These are phyloP conservation scores for Candida vaughaniae DNA, from an alignment of 805 yeast genomes.

Conservation along the genomic window DNA sequence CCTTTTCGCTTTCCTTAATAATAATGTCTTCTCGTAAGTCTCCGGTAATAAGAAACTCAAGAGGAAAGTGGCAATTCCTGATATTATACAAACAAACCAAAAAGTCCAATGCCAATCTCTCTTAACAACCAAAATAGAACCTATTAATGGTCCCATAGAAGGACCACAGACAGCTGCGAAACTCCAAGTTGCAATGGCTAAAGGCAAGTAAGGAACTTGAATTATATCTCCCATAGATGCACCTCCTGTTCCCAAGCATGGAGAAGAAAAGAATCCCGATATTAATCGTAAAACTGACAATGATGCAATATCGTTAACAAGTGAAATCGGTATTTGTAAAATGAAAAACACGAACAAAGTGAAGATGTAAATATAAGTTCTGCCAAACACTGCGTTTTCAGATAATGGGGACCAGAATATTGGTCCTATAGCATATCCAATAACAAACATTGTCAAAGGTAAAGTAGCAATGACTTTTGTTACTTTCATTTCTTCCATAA, in stretches of 20 bases:
- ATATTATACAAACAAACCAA: constrained; percentile 45
- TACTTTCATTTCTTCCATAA: constrained; percentile 46
- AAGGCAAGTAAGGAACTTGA: constrained; percentile 39
- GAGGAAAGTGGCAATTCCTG: constrained; percentile 14
- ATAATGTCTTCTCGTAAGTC: constrained; percentile 44
- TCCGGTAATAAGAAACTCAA: constrained; percentile 48
- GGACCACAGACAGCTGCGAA: constrained; percentile 56
- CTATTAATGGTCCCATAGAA: constrained; percentile 54
- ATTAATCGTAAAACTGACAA: constrained; percentile 52
- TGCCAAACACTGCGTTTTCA: constrained; percentile 54
- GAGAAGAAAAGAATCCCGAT: constrained; percentile 55
- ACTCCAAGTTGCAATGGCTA: constrained; percentile 52
- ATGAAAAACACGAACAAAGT: constrained; percentile 50
- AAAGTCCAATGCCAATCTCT: constrained; percentile 37
- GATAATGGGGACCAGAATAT: constrained; percentile 59
- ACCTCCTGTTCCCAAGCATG: constrained; percentile 61
- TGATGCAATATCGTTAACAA: constrained; percentile 49
- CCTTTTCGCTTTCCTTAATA: constrained; percentile 48
- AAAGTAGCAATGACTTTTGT: constrained; percentile 46
- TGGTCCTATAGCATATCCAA: constrained; percentile 66
- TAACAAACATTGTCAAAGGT: constrained; percentile 54
- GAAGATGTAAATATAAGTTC: constrained; percentile 49
- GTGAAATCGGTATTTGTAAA: constrained; percentile 58
- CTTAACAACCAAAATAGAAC: constrained; percentile 45
- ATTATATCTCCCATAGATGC: constrained; percentile 55